Percentiles rank a stretch among this genome's conserved stretches.
Conservation (phyloP, 176 grass and related monocot genomes). For the Aegilops longissima region DNA sequence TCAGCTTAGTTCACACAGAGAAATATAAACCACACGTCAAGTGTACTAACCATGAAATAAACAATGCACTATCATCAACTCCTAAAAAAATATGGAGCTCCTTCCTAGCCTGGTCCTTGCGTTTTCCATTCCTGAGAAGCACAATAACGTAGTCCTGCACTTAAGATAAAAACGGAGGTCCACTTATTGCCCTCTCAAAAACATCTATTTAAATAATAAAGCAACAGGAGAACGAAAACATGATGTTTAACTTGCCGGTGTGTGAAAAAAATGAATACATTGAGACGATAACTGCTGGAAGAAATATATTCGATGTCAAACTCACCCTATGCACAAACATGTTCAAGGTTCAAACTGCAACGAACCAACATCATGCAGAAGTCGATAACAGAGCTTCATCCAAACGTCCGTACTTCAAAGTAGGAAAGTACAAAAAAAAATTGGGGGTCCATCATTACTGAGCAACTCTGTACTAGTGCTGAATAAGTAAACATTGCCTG, state of each 20-base stretch:
- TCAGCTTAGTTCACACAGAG: neutral
- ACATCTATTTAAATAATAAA: constrained; percentile 18
- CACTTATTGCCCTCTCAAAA: constrained; percentile 11
- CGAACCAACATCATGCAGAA: neutral
- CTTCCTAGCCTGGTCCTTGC: constrained; percentile 44
- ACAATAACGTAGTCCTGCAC: constrained; percentile 74
- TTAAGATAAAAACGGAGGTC: constrained; percentile 41
- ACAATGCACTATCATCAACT: constrained; percentile 33
- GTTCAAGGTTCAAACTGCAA: neutral
- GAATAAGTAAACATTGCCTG: neutral
- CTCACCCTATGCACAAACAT: neutral
- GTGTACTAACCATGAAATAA: constrained; percentile 67
- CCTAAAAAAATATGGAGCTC: constrained; percentile 60
- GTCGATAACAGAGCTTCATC: constrained; percentile 1
- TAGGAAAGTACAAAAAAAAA: neutral
- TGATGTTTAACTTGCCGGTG: neutral
- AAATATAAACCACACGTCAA: neutral
- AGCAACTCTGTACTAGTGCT: constrained; percentile 3
- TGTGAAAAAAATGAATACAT: neutral
- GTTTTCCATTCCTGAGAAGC: constrained; percentile 50
- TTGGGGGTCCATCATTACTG: too few relatives aligned
- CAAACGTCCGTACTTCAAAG: neutral
- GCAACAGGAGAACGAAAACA: constrained; percentile 1
- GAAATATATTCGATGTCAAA: constrained; percentile 4
- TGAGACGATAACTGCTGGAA: neutral